Percentiles rank a stretch among this genome's conserved stretches.
phyloP scores from a whole-genome alignment of 192 early-diverging fungal genomes.

The Coemansia sp. region DNA sequence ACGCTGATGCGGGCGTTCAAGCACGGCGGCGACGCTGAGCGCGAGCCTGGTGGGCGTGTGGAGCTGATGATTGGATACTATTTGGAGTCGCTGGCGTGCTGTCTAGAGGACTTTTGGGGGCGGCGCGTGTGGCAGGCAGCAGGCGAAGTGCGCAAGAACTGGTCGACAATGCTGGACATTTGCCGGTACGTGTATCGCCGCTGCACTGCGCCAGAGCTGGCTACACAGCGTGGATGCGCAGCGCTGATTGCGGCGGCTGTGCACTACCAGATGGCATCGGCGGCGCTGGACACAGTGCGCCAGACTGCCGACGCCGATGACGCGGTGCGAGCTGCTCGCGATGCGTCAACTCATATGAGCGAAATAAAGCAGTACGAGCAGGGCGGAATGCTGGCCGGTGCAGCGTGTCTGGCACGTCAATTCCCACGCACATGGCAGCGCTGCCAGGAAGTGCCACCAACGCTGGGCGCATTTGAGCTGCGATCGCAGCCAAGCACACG shows the following conservation, averaged over 20 bases:
- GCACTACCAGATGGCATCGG: conserved; percentile 38
- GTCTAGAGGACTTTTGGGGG: conserved; percentile 49
- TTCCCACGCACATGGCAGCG: conserved; percentile 44
- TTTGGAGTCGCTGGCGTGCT: conserved; percentile 49
- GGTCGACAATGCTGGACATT: conserved; percentile 41
- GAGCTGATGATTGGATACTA: conserved; percentile 45
- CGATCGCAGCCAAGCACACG: conserved; percentile 31
- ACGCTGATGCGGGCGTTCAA: conserved; percentile 40
- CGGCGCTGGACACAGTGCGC: conserved; percentile 16
- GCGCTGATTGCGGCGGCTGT: conserved; percentile 28
- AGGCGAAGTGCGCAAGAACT: conserved; percentile 37
- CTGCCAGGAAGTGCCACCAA: conserved; percentile 16
- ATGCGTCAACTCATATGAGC: conserved; percentile 15
- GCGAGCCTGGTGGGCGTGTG: conserved; percentile 19
- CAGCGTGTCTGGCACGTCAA: conserved; percentile 19
- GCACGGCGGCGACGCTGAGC: conserved; percentile 45
- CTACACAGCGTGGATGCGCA: conserved; percentile 36
- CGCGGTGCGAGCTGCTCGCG: conserved; percentile 2
- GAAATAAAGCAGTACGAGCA: conserved; percentile 39
- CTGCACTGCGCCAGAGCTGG: conserved; percentile 19
- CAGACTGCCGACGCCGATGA: conserved; percentile 2
- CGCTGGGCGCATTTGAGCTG: conserved; percentile 25
- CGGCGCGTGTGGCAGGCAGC: conserved; percentile 23
- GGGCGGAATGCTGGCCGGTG: conserved; percentile 18
- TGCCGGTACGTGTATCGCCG: conserved; percentile 29